Evolutionary conservation across 2,329 filamentous ascomycete species (phyloP).

Genomic region (Penicillium hordei): DNA sequence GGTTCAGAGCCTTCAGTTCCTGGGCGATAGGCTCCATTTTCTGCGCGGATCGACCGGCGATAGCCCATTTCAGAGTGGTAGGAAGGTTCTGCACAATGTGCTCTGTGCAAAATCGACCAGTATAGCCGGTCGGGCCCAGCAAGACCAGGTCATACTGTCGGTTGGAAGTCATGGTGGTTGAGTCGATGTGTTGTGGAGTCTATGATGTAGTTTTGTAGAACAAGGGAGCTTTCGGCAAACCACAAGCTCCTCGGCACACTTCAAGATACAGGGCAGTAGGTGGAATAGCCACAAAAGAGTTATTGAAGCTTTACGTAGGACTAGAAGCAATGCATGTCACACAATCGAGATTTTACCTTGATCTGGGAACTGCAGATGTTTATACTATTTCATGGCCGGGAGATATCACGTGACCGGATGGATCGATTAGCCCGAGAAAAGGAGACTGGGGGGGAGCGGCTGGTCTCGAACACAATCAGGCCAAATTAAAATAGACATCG

Average conservation of each 20-base stretch:
- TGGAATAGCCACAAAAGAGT: background rate
- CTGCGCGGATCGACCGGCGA: conserved; percentile 75
- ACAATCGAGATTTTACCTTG: background rate
- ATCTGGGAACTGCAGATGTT: background rate
- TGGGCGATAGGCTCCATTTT: conserved; percentile 71
- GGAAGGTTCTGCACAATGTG: conserved; percentile 70
- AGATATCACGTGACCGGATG: conserved; percentile 8
- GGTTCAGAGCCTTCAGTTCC: conserved; percentile 65
- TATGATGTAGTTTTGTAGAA: conserved; percentile 5
- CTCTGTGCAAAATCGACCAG: conserved; percentile 72
- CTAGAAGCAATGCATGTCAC: background rate
- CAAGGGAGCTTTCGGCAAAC: conserved; percentile 11
- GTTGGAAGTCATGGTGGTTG: conserved; percentile 39
- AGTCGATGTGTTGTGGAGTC: background rate
- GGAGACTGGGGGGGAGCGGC: background rate
- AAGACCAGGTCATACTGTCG: conserved; percentile 65
- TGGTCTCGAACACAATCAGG: conserved; percentile 2
- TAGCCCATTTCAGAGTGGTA: conserved; percentile 79
- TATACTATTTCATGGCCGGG: background rate
- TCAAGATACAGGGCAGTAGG: background rate
- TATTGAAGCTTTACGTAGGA: background rate
- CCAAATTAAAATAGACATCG: background rate
- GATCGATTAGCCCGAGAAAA: conserved; percentile 5
- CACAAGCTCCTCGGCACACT: conserved; percentile 3
- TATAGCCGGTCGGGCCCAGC: conserved; percentile 76